Evolutionary conservation across 805 yeast genomes (phyloP).

Genomic region (Barnettozyma californica): DNA sequence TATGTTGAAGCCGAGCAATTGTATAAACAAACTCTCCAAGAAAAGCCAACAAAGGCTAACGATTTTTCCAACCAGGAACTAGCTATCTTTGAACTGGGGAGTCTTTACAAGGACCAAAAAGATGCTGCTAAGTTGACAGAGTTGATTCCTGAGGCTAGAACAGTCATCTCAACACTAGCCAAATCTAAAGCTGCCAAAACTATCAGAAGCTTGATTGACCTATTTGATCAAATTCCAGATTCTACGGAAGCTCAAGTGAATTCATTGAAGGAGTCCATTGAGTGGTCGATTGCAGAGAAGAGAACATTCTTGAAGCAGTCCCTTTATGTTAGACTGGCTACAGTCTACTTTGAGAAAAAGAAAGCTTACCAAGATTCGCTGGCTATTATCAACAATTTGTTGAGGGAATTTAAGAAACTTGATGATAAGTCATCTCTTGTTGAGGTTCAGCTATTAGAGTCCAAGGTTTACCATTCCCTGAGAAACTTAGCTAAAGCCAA

Average conservation of each 20-base stretch:
- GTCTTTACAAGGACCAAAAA: constrained; percentile 49
- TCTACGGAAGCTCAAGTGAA: constrained; percentile 65
- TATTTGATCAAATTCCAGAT: constrained; percentile 57
- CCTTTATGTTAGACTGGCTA: constrained; percentile 76
- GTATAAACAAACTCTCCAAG: constrained; percentile 46
- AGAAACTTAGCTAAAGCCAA: constrained; percentile 87
- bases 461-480: constrained; percentile 84
- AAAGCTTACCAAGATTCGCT: constrained; percentile 63
- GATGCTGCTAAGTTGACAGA: constrained; percentile 47
- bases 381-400: constrained; percentile 60
- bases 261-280: constrained; percentile 73
- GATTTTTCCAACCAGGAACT: constrained; percentile 25
- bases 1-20: constrained; percentile 52
- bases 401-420: constrained; percentile 83
- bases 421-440: constrained; percentile 95
- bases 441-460: constrained; percentile 89
- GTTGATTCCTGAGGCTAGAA: constrained; percentile 64
- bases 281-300: constrained; percentile 80
- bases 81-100: constrained; percentile 66
- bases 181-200: constrained; percentile 94
- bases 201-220: constrained; percentile 73
- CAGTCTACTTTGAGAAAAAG: constrained; percentile 62
- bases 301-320: constrained; percentile 87
- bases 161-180: constrained; percentile 72
- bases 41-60: constrained; percentile 20